A percentile compares a stretch with the other conserved stretches of the same genome.
phyloP scores from a whole-genome alignment of 2,329 filamentous ascomycete genomes.

The Plectosphaerella cucumerina region DNA sequence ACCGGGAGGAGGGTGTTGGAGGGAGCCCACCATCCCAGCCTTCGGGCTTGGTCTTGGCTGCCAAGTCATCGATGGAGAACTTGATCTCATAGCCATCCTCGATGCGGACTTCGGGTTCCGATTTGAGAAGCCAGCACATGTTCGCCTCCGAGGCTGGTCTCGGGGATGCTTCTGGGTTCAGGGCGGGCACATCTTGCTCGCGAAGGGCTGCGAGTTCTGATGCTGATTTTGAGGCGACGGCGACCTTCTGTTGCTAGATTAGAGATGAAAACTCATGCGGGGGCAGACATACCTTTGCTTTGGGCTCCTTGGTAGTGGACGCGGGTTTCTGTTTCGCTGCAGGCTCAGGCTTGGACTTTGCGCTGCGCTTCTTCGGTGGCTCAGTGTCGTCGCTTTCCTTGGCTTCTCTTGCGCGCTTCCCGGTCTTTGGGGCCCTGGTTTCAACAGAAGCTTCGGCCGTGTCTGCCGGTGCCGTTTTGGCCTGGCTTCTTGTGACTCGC shows the following conservation, averaged over 20 bases:
- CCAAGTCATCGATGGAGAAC: conserved; percentile 91
- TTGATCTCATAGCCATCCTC: conserved; percentile 82
- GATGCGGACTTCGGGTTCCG: conserved; percentile 80
- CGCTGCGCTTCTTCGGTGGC: too few species aligned
- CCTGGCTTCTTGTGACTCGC: background rate
- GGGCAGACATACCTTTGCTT: background rate
- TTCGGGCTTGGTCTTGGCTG: conserved; percentile 68
- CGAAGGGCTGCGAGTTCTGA: conserved; percentile 8
- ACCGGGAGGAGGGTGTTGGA: background rate
- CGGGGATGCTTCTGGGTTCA: conserved; percentile 30
- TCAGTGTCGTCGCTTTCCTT: background rate
- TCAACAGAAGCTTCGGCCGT: too few species aligned
- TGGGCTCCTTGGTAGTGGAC: background rate
- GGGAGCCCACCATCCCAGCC: conserved; percentile 76
- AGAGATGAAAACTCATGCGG: too few species aligned
- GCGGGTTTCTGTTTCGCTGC: background rate
- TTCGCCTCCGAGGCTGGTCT: conserved; percentile 29
- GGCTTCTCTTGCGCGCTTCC: background rate
- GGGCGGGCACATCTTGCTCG: conserved; percentile 21
- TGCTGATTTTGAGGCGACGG: background rate
- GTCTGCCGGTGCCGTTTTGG: background rate
- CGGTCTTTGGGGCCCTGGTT: background rate
- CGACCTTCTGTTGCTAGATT: background rate
- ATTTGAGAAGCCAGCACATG: conserved; percentile 78
- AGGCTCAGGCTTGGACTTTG: background rate